Base-by-base conservation (phyloP, 345 rosid genomes). In the Gossypium turneri region DNA sequence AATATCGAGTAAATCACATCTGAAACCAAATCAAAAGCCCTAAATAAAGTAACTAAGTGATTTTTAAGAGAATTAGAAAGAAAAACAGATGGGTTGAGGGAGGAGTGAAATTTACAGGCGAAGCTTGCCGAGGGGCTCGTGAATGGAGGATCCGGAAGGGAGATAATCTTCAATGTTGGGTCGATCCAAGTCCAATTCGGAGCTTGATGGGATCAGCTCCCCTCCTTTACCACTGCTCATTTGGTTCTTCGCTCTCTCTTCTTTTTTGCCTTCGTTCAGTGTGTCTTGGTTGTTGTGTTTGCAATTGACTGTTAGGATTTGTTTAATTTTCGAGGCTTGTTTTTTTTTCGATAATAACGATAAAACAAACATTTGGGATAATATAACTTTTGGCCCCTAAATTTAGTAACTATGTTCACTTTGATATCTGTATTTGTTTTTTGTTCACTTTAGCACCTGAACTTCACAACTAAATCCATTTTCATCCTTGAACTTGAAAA, bases 131-230 rank as follows among this genome's bases (percentile, higher is more conserved):
- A 12, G 87, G 73, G 93, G 98, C 63, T 91, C 91, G 0, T 86
- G 81, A 79, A 95, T 93, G 82, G 99, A 85, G 78, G 88, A 74
- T 77, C 96, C 99, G 25, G 92, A 87, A 44, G 93, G 96, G 73
- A 95, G 99, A 80, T 95, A 95, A 69, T 95, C 99, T 66, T 95
- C 98, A 74, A 95, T 84, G 80, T 93, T 90, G 77, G 87, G 98
- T 13, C 83, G 87, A 84, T 94, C 98, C 72, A 89, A 79, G 73
- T 92, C 97, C 77, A 93, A 75, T 81, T 95, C 98, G 25, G 98
- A 87, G 86, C 82, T 88, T 0, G 96, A 88, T 2, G 88, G 20
- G 9, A 80, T 84, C 11, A 95, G 86, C 75, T 81, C 78, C 60
- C 86, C 86, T 12, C 80, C 69, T 34, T 34, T 34, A 29, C 74